Evolutionary conservation across 495 filamentous ascomycete species (phyloP).

Genomic region (Penicillium turbatum): DNA sequence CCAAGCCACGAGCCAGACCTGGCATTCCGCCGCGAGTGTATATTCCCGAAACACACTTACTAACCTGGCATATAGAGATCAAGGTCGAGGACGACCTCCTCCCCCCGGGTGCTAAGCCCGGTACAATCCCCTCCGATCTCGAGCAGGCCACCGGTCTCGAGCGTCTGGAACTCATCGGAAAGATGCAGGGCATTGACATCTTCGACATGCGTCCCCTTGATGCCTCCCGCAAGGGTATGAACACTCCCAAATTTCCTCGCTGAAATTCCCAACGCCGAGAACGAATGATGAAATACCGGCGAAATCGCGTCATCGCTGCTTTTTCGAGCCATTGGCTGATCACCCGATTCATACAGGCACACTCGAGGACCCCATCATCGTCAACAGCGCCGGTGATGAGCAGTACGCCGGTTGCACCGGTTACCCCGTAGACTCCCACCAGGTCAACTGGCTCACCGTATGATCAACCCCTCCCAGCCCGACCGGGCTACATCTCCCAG

Average conservation of each 20-base stretch:
- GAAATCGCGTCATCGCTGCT: background rate
- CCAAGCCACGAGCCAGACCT: constrained; percentile 1
- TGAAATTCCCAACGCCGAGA: background rate
- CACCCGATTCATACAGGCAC: constrained; percentile 57
- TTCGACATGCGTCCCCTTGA: constrained; percentile 98
- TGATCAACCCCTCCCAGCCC: constrained; percentile 23
- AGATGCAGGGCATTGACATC: constrained; percentile 97
- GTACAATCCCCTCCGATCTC: constrained; percentile 85
- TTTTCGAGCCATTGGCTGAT: constrained; percentile 4
- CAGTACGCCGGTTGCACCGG: constrained; percentile 97
- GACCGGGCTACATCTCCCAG: background rate
- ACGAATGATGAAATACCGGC: background rate
- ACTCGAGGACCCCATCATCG: constrained; percentile 79
- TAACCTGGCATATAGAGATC: constrained; percentile 61
- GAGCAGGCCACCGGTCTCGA: constrained; percentile 96
- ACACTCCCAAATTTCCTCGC: background rate
- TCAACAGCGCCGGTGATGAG: constrained; percentile 88
- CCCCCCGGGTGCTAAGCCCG: constrained; percentile 71
- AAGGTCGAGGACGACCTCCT: constrained; percentile 75
- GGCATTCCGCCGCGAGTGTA: background rate
- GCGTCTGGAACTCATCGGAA: constrained; percentile 96
- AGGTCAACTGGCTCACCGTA: constrained; percentile 85
- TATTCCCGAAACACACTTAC: background rate
- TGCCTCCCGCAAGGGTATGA: constrained; percentile 75
- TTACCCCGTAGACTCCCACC: constrained; percentile 85